A percentile compares a stretch with the other conserved stretches of the same genome.
Conservation (phyloP, 495 filamentous ascomycete species). For the Penicillium verhagenii region DNA sequence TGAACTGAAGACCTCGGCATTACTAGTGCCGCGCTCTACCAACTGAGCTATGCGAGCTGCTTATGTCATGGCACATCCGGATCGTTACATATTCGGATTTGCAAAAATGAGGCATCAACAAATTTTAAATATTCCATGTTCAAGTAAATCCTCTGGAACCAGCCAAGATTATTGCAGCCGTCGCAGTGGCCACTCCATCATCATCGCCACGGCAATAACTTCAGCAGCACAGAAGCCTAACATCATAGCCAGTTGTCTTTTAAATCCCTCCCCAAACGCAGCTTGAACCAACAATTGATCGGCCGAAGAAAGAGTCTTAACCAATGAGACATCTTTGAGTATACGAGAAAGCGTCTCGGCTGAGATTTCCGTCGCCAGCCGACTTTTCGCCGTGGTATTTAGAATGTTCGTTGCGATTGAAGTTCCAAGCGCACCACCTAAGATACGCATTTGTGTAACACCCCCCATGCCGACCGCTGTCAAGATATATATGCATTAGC, state of each 20-base stretch:
- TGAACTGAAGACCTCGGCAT: not conserved
- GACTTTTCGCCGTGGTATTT: not conserved
- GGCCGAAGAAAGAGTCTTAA: not conserved
- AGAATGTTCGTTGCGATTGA: not conserved
- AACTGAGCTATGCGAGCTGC: constrained; percentile 1
- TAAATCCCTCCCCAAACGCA: not conserved
- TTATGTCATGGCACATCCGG: too few relatives aligned
- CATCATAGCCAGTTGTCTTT: not conserved
- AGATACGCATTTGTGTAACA: not conserved
- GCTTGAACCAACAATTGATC: not conserved
- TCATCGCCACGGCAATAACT: not conserved
- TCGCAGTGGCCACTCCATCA: constrained; percentile 5
- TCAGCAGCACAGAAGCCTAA: constrained; percentile 1
- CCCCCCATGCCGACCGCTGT: not conserved
- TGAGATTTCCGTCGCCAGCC: not conserved
- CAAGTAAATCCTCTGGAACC: too few relatives aligned
- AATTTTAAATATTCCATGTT: too few relatives aligned
- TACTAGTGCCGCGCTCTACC: not conserved
- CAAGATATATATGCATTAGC: not conserved
- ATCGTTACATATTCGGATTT: too few relatives aligned
- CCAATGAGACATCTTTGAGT: not conserved
- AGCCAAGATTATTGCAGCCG: too few relatives aligned
- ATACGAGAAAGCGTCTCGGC: not conserved
- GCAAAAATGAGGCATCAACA: too few relatives aligned
- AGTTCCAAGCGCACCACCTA: not conserved